A percentile compares a stretch with the other conserved stretches of the same genome.
Evolutionary conservation across 306 rosid species (phyloP).

Genomic region (Styphnolobium japonicum): DNA sequence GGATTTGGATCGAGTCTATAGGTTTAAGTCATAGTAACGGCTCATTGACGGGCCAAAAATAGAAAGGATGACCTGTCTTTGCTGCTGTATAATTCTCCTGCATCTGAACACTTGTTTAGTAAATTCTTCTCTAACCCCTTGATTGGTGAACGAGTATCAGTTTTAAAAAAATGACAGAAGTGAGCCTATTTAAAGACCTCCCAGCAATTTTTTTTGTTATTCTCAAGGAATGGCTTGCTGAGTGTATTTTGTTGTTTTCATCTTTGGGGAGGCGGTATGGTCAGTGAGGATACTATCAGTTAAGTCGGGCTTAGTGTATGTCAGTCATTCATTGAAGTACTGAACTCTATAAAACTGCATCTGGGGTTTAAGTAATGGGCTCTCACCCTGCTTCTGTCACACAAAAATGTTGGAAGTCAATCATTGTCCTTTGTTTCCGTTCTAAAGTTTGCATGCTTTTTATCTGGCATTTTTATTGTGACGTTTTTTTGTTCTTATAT

Average conservation of each 20-base stretch:
- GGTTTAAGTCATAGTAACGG: background rate
- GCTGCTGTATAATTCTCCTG: background rate
- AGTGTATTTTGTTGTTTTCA: background rate
- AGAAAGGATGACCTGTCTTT: background rate
- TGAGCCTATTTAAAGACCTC: background rate
- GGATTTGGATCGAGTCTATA: background rate
- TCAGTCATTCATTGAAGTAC: background rate
- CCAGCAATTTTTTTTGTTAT: background rate
- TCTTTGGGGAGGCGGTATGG: background rate
- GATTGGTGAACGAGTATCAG: background rate
- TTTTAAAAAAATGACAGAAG: background rate
- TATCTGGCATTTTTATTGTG: background rate
- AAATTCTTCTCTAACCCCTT: background rate
- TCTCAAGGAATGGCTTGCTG: background rate
- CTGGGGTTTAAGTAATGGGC: background rate
- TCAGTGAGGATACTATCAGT: background rate
- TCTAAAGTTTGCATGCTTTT: background rate
- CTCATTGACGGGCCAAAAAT: background rate
- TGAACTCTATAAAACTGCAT: background rate
- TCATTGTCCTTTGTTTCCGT: background rate
- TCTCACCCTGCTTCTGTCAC: background rate
- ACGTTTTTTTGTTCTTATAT: background rate
- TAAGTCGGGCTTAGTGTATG: background rate
- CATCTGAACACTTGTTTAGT: background rate
- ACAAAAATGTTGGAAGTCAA: background rate